Evolutionary conservation across 1,139 yeast species (phyloP), one percentile per base, ranked within the genome.

Genomic region (Geotrichum fermentans): DNA sequence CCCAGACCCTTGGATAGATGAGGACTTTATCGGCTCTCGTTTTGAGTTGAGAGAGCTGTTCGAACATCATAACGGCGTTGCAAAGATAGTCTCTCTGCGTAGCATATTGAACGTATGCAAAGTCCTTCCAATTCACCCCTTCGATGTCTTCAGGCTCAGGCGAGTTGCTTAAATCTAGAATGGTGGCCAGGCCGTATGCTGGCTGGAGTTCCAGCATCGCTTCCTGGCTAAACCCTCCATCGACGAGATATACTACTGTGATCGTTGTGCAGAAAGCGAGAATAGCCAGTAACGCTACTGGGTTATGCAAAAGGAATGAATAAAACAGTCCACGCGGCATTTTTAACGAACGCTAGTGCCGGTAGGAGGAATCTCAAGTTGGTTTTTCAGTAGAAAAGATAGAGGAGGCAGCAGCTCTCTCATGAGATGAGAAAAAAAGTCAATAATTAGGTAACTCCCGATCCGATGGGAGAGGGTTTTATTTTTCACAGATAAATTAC

Each of bases 41-140:
- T 2, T 59, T 58, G n/a, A 59, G 59, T 13, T 55, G 55, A 21
- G 61, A 55, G 50, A 76, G 59, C 36, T 61, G 63, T 2, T 67
- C 61, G 41, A 75, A 70, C 51, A 72, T 67, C 56, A 74, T 66
- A 44, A 76, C 53, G 2, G 75, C 68, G 39, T 73, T 71, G 50
- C 78, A 72, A 45, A 75, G 59, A 50, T 74, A 73, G 16, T 69
- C 61, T 1, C 62, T 51, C 40, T 69, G 65, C 0, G 80, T 73
- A 1, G 76, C 79, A 55, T 76, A 76, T 43, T 71, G 70, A 5
- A 74, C 74, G 56, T 76, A 76, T 0, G 79, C 79, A 45, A 53
- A 65, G 40, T 60, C 42, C 3, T 22, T 11, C 54, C 54, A 51
- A 37, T 47, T 41, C 8, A 50, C 26, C 18, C 22, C 14, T 3